Evolutionary conservation across 1,284 basidiomycete genomes (phyloP), one percentile per base, ranked within the genome.

Genomic region (Mycena sp.): DNA sequence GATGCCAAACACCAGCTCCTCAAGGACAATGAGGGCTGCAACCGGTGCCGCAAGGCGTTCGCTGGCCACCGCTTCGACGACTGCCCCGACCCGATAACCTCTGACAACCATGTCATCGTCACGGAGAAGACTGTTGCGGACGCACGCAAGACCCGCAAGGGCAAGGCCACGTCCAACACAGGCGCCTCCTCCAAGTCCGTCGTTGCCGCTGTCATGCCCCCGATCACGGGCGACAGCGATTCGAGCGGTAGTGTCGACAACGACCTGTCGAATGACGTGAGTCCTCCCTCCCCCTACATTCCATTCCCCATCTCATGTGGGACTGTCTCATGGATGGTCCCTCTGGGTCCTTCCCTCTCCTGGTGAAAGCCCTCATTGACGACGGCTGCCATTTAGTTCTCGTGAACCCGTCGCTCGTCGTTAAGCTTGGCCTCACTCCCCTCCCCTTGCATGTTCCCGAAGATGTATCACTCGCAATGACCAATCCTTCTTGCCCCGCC

Each of bases 291-390:
- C 6, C 37, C 37, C 14, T n/a, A 6, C 37, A 38, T 16, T 38
- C 37, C 6, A 38, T 38, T n/a, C 14, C 19, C 37, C 14, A n/a
- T 38, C 30, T 52, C 26, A 1, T 44, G 2, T 60, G 46, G 48
- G 1, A 23, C 30, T 60, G 58, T 35, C 40, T 60, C 3, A n/a
- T 60, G 2, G 58, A 53, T 19, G 58, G 50, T 10, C 40, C 49
- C 4, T 11, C 3, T 6, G 5, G 3, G 5, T 21, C 25, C 10
- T 25, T 51, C 10, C 48, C 57, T 26, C 14, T 59, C 3, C 5
- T 7, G 7, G 25, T 21, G 17, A 16, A 14, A 1, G 25, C 32
- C n/a, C 37, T 52, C 1, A 59, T 59, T 45, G 37, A 52, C 25
- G 23, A 50, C 30, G 40, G 49, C 2, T n/a, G n/a, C n/a, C n/a